These are phyloP conservation scores for Camelina hispida DNA, from an alignment of 345 rosid genomes.

Conservation along the genomic window DNA sequence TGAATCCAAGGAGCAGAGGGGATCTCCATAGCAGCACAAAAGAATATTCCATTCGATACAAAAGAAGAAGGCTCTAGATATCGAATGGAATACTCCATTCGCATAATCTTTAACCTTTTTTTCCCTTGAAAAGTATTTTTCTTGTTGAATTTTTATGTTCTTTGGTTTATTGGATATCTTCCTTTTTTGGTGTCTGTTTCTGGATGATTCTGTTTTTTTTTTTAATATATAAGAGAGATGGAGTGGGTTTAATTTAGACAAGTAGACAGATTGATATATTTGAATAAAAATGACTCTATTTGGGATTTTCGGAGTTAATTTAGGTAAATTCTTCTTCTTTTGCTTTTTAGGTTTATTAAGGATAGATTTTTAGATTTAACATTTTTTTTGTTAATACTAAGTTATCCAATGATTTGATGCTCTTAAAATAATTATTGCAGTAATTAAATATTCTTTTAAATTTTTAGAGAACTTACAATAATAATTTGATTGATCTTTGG, in stretches of 20 bases:
- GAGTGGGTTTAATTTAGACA: slow-evolving; percentile 31
- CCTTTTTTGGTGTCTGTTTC: neutral
- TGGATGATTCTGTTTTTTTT: slow-evolving; percentile 29
- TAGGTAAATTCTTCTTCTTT: neutral
- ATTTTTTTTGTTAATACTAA: neutral
- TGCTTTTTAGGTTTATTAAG: neutral
- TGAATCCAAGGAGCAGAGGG: slow-evolving; percentile 4
- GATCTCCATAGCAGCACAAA: slow-evolving; percentile 26
- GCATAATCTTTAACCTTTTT: neutral
- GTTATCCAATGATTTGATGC: no score
- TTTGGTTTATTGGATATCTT: neutral
- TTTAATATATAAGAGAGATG: slow-evolving; percentile 23
- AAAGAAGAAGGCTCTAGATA: slow-evolving; percentile 41
- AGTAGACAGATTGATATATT: slow-evolving; percentile 15
- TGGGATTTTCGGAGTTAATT: neutral
- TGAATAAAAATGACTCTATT: neutral
- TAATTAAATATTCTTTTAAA: no score
- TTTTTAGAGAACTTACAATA: no score
- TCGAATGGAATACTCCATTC: slow-evolving; percentile 43
- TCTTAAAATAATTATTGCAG: no score
- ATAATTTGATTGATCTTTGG: no score
- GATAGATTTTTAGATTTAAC: neutral
- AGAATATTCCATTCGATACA: slow-evolving; percentile 37
- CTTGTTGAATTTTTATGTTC: neutral
- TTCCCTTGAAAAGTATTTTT: neutral